A percentile compares a stretch with the other conserved stretches of the same genome.
phyloP scores from a whole-genome alignment of 2,329 filamentous ascomycete species.

The Colletotrichum camelliae region DNA sequence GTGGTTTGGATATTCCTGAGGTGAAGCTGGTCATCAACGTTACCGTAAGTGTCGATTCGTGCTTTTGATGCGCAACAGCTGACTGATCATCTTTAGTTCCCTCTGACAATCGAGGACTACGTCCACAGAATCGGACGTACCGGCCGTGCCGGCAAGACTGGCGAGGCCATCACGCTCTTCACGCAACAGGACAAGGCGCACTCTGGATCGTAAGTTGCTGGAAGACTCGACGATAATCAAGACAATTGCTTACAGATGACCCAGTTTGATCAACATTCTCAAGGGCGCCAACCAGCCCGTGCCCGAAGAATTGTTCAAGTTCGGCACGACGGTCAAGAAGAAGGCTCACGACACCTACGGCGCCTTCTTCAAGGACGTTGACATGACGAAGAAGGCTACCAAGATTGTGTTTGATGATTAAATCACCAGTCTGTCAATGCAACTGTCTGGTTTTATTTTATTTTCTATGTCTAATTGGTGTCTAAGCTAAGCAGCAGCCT shows the following conservation, averaged over 20 bases:
- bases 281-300: conserved; percentile 92
- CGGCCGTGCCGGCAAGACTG: conserved; percentile 88
- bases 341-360: conserved; percentile 96
- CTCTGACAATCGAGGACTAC: conserved; percentile 94
- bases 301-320: conserved; percentile 90
- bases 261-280: conserved; percentile 88
- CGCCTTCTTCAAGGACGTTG: conserved; percentile 91
- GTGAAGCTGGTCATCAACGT: conserved; percentile 96
- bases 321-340: conserved; percentile 98
- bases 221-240: not conserved
- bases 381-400: conserved; percentile 81
- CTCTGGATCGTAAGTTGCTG: conserved; percentile 77
- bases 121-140: conserved; percentile 97
- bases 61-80: not conserved
- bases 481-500: conserved; percentile 22
- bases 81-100: conserved; percentile 63
- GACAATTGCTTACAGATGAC: conserved; percentile 24
- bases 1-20: conserved; percentile 92
- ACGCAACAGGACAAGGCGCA: conserved; percentile 93
- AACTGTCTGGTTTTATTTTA: not conserved
- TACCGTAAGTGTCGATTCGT: conserved; percentile 56
- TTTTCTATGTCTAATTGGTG: not conserved
- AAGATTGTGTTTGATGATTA: conserved; percentile 87
- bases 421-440: not conserved
- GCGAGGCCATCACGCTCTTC: conserved; percentile 90